A percentile compares a stretch with the other conserved stretches of the same genome.
These are phyloP conservation scores for Apiospora rasikravindrae DNA, from an alignment of 2,329 filamentous ascomycete genomes.

Conservation along the genomic window DNA sequence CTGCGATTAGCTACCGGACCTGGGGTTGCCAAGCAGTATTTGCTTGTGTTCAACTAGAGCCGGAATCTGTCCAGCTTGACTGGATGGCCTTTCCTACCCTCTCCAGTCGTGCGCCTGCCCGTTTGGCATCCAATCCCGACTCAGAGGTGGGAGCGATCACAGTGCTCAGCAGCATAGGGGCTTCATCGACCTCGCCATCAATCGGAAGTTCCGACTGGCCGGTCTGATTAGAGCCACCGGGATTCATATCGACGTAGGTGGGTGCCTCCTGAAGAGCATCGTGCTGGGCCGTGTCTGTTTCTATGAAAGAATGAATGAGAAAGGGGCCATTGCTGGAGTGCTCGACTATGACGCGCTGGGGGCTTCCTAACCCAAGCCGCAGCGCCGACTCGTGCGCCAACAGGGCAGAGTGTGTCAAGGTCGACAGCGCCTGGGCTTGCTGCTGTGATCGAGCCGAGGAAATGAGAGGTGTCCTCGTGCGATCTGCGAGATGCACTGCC, in stretches of 20 bases:
- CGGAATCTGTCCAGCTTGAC: conserved; percentile 49
- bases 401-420: conserved; percentile 58
- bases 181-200: conserved; percentile 35
- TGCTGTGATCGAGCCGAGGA: conserved; percentile 53
- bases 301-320: conserved; percentile 38
- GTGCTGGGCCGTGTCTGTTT: conserved; percentile 19
- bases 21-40: background rate
- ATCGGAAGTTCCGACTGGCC: conserved; percentile 13
- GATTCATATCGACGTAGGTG: background rate
- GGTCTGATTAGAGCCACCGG: background rate
- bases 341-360: conserved; percentile 65
- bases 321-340: conserved; percentile 46
- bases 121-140: conserved; percentile 55
- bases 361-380: conserved; percentile 58
- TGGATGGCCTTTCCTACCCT: conserved; percentile 61
- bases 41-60: background rate
- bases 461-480: conserved; percentile 61
- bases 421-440: conserved; percentile 56
- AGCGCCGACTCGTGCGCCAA: conserved; percentile 57
- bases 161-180: conserved; percentile 60
- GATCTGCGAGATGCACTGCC: conserved; percentile 62
- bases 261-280: background rate
- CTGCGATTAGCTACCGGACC: background rate
- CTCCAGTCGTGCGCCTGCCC: conserved; percentile 59
- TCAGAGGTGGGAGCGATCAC: conserved; percentile 57